Evolutionary conservation across 2,329 filamentous ascomycete genomes (phyloP), one percentile per base, ranked within the genome.

Genomic region (Lasiodiplodia citricola): DNA sequence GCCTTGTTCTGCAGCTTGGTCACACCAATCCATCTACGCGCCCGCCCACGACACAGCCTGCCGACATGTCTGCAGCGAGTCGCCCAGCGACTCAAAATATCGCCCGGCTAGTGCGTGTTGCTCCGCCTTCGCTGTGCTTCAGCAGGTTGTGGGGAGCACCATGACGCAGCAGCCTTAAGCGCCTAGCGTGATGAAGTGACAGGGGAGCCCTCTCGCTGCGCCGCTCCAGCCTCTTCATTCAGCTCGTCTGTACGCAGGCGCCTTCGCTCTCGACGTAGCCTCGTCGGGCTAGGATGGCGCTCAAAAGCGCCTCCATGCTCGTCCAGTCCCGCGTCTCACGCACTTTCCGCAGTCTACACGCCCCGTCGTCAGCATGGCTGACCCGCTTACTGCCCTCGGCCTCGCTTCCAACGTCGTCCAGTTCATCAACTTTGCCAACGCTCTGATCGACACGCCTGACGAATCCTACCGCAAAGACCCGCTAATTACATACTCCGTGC

Each of bases 151-250:
- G 41, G 25, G 44, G 37, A n/a, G 21, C 13, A 37, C 56, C 13
- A 52, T 64, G 60, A 25, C 31, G 31, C 47, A 11, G 44, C 28
- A 64, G 60, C 60, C n/a, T 28, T 64, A 52, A n/a, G 60, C 47
- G 60, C 60, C 60, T 52, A 38, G 60, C 47, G 60, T 47, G 60
- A 52, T 25, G 47, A 28, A 25, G 47, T 8, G n/a, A 52, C 44
- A 51, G 44, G 60, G 60, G 18, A 52, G 21, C 14, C 44, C 13
- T 28, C 7, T 28, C 47, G 60, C 60, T 64, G 60, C 60, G 60
- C 60, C 60, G 23, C 60, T 64, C 60, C 60, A 64, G 60, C 60
- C 60, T 64, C 60, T 38, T 52, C 60, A 21, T 38, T 64, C 60
- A 64, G 60, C 44, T 52, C 31, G n/a, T 21, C 16, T 35, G 60